Percentiles rank a stretch among this genome's conserved stretches.
Evolutionary conservation across 805 yeast genomes (phyloP).

Genomic region (Barnettozyma populi): DNA sequence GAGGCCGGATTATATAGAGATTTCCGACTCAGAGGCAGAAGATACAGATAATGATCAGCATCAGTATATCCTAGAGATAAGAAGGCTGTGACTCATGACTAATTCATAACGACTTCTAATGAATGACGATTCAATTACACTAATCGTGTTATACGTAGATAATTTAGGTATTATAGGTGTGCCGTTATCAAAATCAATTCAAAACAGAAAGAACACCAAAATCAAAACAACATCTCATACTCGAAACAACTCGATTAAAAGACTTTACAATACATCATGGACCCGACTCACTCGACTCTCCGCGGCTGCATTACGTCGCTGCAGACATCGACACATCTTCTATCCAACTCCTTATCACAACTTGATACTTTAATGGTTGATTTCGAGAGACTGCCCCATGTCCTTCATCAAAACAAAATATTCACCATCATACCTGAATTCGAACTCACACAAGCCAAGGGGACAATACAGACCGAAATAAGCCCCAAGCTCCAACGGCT

Average conservation of each 20-base stretch:
- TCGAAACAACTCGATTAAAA: no score
- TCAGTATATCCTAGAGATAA: constrained; percentile 1
- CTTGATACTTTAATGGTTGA: constrained; percentile 33
- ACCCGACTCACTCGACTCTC: constrained; percentile 11
- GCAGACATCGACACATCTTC: constrained; percentile 29
- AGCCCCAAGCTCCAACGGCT: constrained; percentile 38
- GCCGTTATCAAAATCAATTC: background rate
- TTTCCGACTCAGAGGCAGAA: constrained; percentile 5
- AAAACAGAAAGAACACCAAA: background rate
- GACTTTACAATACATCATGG: background rate
- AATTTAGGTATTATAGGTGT: background rate
- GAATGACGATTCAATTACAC: background rate
- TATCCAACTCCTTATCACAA: constrained; percentile 29
- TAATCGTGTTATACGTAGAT: no score
- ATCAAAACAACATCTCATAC: background rate
- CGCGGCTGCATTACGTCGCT: constrained; percentile 31
- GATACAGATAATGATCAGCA: background rate
- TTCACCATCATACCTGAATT: constrained; percentile 47
- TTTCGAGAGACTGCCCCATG: constrained; percentile 32
- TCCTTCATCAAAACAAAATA: constrained; percentile 40
- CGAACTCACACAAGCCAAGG: constrained; percentile 38
- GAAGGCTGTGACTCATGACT: background rate
- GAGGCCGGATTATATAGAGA: background rate
- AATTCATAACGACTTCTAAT: no score
- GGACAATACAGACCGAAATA: constrained; percentile 31